A percentile compares a stretch with the other conserved stretches of the same genome.
Conservation (phyloP, 192 early-diverging fungal species). For the Pilaira anomala region DNA sequence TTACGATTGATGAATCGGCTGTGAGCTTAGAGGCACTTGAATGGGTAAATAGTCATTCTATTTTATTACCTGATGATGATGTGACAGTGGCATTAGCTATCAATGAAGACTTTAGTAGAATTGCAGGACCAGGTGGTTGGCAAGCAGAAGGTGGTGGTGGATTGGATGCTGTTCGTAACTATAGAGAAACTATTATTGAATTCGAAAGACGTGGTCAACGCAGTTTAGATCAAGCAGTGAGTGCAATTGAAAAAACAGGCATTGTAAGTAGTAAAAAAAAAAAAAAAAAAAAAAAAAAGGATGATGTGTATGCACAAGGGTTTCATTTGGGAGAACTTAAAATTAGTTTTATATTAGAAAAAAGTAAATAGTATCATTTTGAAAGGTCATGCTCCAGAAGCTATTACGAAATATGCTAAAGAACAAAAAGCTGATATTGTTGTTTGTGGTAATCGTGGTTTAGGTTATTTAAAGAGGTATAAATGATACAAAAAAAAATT, state of each 20-base stretch:
- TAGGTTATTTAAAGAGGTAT: constrained; percentile 10
- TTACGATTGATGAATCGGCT: constrained; percentile 1
- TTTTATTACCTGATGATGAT: constrained; percentile 8
- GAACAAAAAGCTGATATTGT: constrained; percentile 1
- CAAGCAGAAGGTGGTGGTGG: not conserved
- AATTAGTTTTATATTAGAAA: not conserved
- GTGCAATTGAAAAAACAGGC: not conserved
- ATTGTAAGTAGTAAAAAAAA: not conserved
- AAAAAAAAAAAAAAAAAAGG: too few relatives aligned
- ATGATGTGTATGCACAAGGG: too few relatives aligned
- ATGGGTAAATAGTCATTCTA: constrained; percentile 1
- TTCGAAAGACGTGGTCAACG: not conserved
- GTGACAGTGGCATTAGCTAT: not conserved
- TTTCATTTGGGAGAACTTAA: not conserved
- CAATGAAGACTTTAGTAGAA: constrained; percentile 1
- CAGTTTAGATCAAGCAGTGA: not conserved
- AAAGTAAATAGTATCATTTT: not conserved
- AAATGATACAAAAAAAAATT: not conserved
- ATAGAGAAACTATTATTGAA: not conserved
- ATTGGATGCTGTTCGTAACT: not conserved
- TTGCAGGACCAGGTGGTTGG: constrained; percentile 1
- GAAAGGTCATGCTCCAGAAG: constrained; percentile 9
- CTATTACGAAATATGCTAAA: constrained; percentile 5
- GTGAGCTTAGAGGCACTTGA: not conserved
- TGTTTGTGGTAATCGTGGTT: constrained; percentile 6